Conservation (phyloP, 2,329 filamentous ascomycete species). For the Bipolaris oryzae region DNA sequence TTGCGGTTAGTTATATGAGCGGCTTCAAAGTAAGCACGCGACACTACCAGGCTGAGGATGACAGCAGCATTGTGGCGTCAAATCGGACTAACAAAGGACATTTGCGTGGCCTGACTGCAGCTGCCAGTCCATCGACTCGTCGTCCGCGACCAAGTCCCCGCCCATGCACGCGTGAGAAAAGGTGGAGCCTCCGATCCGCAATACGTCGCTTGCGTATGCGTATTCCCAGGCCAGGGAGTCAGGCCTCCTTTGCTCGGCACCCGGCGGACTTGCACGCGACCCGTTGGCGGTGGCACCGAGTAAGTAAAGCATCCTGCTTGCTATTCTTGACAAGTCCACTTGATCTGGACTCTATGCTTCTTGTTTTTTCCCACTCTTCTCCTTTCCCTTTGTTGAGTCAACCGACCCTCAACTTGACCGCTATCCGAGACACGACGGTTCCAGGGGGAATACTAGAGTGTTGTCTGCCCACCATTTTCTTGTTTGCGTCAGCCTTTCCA, state of each 20-base stretch:
- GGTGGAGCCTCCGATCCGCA: constrained; percentile 10
- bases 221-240: constrained; percentile 3
- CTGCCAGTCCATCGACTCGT: neutral
- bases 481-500: neutral
- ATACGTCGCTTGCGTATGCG: constrained; percentile 9
- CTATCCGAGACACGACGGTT: neutral
- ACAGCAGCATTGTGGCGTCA: neutral
- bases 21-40: neutral
- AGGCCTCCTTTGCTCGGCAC: constrained; percentile 12
- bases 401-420: neutral
- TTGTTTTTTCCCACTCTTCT: constrained; percentile 4
- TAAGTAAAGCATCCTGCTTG: constrained; percentile 9
- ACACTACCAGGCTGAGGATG: constrained; percentile 1
- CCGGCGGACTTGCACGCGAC: constrained; percentile 9
- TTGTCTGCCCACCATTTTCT: neutral
- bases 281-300: constrained; percentile 7
- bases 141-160: neutral
- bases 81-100: no score
- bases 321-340: constrained; percentile 3
- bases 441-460: neutral
- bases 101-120: no score
- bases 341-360: constrained; percentile 4
- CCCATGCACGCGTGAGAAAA: constrained; percentile 6
- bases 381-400: constrained; percentile 6
- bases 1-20: neutral